A percentile compares a stretch with the other conserved stretches of the same genome.
phyloP scores from a whole-genome alignment of 2,329 filamentous ascomycete genomes.

The Xylariaceae sp. region DNA sequence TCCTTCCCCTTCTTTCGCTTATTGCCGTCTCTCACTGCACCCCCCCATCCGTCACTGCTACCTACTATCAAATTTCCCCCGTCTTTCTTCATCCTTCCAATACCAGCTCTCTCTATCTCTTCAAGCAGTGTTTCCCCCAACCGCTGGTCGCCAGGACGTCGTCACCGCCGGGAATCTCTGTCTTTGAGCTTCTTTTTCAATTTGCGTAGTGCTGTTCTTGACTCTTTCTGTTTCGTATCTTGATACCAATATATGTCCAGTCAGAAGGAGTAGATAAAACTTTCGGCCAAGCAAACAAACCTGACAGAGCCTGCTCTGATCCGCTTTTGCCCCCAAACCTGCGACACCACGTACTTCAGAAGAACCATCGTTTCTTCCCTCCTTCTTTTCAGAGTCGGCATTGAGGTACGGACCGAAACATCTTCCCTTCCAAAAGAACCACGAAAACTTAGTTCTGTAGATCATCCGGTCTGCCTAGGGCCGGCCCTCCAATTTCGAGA shows the following conservation, averaged over 20 bases:
- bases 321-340: conserved; percentile 37
- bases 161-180: conserved; percentile 9
- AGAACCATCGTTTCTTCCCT: conserved; percentile 37
- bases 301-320: conserved; percentile 24
- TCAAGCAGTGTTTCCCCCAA: conserved; percentile 16
- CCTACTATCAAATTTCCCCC: conserved; percentile 14
- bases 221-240: conserved; percentile 2
- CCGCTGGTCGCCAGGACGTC: conserved; percentile 14
- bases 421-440: conserved; percentile 31
- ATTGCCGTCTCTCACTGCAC: conserved; percentile 5
- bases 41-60: conserved; percentile 16
- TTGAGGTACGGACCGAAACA: conserved; percentile 30
- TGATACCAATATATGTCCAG: conserved; percentile 12
- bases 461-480: conserved; percentile 40
- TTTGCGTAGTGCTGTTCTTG: neutral
- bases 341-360: conserved; percentile 44
- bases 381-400: conserved; percentile 27
- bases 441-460: conserved; percentile 40
- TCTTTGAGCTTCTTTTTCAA: conserved; percentile 8
- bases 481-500: conserved; percentile 38
- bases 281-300: conserved; percentile 26
- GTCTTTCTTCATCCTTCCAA: conserved; percentile 16
- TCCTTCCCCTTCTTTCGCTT: neutral
- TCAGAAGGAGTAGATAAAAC: conserved; percentile 16
- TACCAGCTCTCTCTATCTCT: conserved; percentile 6